phyloP scores from a whole-genome alignment of 2,329 filamentous ascomycete species.

The Meredithiella fracta region DNA sequence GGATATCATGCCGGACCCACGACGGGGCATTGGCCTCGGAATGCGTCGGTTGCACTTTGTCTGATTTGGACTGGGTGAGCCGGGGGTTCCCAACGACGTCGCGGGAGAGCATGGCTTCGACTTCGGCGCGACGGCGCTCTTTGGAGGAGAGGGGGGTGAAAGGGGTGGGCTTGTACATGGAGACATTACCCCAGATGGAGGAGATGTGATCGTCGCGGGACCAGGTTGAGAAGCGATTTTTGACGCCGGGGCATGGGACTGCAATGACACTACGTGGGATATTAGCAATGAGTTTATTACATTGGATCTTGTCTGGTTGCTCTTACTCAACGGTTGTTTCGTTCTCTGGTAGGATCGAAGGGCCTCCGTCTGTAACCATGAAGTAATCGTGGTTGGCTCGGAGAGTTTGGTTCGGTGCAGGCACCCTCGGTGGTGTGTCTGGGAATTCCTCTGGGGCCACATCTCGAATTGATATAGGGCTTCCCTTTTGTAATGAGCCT shows the following conservation, averaged over 20 bases:
- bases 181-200: conserved; percentile 23
- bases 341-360: background rate
- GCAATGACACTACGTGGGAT: conserved; percentile 25
- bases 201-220: conserved; percentile 25
- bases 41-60: conserved; percentile 16
- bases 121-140: background rate
- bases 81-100: conserved; percentile 9
- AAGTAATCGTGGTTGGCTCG: conserved; percentile 4
- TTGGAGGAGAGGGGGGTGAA: conserved; percentile 15
- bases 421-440: background rate
- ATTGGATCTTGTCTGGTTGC: background rate
- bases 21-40: conserved; percentile 24
- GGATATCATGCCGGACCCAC: conserved; percentile 37
- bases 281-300: background rate
- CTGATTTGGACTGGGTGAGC: conserved; percentile 19
- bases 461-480: background rate
- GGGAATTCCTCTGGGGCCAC: background rate
- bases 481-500: background rate
- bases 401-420: background rate
- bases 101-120: background rate
- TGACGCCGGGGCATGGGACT: conserved; percentile 36
- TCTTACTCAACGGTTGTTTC: conserved; percentile 7
- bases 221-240: conserved; percentile 35
- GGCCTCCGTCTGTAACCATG: conserved; percentile 5
- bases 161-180: conserved; percentile 26